Evolutionary conservation across 805 yeast genomes (phyloP), one percentile per base, ranked within the genome.

Genomic region (Saturnispora silvae): DNA sequence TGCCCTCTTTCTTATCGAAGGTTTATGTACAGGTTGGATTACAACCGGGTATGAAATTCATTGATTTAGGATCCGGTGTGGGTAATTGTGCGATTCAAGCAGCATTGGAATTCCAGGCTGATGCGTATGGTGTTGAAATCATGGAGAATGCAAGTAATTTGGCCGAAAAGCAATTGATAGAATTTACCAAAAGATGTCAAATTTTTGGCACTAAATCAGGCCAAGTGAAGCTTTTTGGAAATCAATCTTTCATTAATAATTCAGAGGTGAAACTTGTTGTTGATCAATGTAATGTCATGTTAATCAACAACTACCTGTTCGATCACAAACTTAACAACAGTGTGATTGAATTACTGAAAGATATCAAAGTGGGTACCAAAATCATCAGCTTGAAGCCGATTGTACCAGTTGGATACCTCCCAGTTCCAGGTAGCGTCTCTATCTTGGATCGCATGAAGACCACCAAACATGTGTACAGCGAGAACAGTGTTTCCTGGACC

Each of bases 11-110:
- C 47, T 64, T 82, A 29, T 69, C 85, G 28, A 73, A 67, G 46
- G 79, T 82, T 3, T 81, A 78, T 50, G 53, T 61, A 5, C 65
- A 75, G 47, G 78, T 85, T 34, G 68, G 66, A 1, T 59, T 86
- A 34, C 56, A 61, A 26, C 64, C 72, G 1, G 58, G 56, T 1
- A 69, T 72, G 31, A 70, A 64, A n/a, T 86, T 85, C 50, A 75
- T 87, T 44, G 96, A 87, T 57, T 63, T 87, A 18, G 96, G 96
- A 0, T 84, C 95, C 0, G 96, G 96, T 13, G 96, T 87, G 13
- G 96, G 96, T 0, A 87, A 87, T 52, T 84, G 95, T 40, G 79
- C 81, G 0, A 68, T 86, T 29, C 96, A 86, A 54, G 94, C 95
- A 0, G 85, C 95, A 0, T 56, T 87, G 25, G 95, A 86, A 49